A percentile compares a stretch with the other conserved stretches of the same genome.
phyloP scores from a whole-genome alignment of 306 rosid species.

The Astragalus membranaceus region DNA sequence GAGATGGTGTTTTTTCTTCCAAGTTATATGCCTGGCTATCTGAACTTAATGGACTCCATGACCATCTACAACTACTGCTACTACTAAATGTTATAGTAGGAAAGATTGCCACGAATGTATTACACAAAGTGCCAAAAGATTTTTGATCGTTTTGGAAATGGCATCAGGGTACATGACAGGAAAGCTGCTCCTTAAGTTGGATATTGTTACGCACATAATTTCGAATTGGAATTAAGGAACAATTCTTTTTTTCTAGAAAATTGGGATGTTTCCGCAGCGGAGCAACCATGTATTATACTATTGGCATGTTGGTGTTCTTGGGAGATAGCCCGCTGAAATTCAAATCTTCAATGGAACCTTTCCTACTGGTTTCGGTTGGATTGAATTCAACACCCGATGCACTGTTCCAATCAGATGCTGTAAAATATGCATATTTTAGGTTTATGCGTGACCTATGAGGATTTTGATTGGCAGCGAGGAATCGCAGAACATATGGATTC shows the following conservation, averaged over 20 bases:
- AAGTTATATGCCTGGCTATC: no score
- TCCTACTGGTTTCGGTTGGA: constrained; percentile 27
- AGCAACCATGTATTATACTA: constrained; percentile 31
- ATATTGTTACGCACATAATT: no score
- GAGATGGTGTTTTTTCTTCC: no score
- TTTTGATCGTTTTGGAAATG: no score
- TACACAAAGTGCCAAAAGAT: no score
- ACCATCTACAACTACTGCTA: no score
- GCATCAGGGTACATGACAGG: no score
- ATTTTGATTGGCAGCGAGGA: constrained; percentile 38
- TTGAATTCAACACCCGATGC: constrained; percentile 37
- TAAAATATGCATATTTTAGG: constrained; percentile 38
- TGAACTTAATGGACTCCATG: no score
- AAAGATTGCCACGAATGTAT: no score
- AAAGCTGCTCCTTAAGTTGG: no score
- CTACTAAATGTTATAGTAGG: no score
- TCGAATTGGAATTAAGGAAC: no score
- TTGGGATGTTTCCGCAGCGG: constrained; percentile 37
- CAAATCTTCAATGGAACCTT: constrained; percentile 40
- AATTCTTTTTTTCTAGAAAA: constrained; percentile 20
- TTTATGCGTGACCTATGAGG: constrained; percentile 45
- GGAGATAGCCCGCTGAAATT: constrained; percentile 37
- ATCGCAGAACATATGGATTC: constrained; percentile 71
- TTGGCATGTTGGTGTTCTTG: constrained; percentile 40
- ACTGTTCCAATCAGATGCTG: constrained; percentile 32